Evolutionary conservation across 148 eudicot species (phyloP), one percentile per base, ranked within the genome.

Genomic region (Rhododendron molle): DNA sequence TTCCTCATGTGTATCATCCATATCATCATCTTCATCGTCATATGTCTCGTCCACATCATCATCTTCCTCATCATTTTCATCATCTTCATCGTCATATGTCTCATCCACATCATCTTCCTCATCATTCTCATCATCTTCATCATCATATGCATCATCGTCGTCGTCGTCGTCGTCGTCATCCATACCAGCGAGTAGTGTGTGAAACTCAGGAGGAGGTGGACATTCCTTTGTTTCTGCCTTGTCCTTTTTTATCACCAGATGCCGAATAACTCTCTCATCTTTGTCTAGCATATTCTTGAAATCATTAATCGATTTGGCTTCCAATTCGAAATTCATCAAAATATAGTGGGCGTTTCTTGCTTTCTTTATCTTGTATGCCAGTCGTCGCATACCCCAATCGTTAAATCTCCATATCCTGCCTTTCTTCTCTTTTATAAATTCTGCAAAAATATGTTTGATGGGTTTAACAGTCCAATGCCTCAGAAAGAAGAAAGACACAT

Each of bases 341-440:
- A 96, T 91, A 81, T 96, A 95, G 89, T 96, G 99, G 44, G 99
- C 99, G 49, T 93, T 92, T 21, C 89, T 93, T 21, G 99, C 95
- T 84, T 96, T 96, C 84, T 92, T 87, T 87, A 96, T 96, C 90
- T 91, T 91, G 91, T 96, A 96, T 44, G 96, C 97, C 80, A 96
- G 91, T 84, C 95, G 93, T 23, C 99, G 90, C 87, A 94, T 89
- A 32, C 99, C 99, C 99, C 99, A 96, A 58, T 96, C 99, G 86
- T 96, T 95, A 87, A 96, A 96, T 93, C 99, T 93, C 97, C 97
- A 94, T 56, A 96, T 83, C 89, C 85, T 92, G 28, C 99, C 99
- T 84, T 96, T 92, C 88, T 96, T 96, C 93, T 95, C 98, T 88
- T 81, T 89, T 80, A 96, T 80, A 74, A 93, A 96, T 10, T 92